Evolutionary conservation across 108 stramenopile species (phyloP).

Genomic region (Tribonema minus): DNA sequence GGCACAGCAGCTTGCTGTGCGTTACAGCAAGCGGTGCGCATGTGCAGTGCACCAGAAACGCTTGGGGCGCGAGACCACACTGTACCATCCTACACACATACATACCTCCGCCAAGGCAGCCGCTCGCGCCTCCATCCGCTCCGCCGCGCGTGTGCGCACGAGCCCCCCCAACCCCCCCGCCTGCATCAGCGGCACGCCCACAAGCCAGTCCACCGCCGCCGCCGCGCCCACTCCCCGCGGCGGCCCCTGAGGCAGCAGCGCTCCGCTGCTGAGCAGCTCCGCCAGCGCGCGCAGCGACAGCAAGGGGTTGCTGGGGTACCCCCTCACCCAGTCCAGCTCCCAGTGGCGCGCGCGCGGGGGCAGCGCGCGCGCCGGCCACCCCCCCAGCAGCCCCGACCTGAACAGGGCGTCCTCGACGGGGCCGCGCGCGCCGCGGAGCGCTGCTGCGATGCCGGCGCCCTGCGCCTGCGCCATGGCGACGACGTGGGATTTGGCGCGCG

Average conservation of each 20-base stretch:
- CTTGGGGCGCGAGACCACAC: too few relatives aligned
- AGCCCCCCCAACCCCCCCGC: background rate
- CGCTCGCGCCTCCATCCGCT: background rate
- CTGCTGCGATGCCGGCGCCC: background rate
- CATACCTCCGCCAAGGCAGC: background rate
- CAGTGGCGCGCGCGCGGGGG: slow-evolving; percentile 8
- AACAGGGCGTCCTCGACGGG: slow-evolving; percentile 25
- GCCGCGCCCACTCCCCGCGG: background rate
- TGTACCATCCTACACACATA: too few relatives aligned
- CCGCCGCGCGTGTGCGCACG: background rate
- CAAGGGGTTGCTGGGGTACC: slow-evolving; percentile 13
- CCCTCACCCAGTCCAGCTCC: slow-evolving; percentile 38
- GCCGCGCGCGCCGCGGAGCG: background rate
- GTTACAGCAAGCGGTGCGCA: too few relatives aligned
- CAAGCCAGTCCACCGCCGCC: background rate
- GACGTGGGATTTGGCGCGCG: background rate
- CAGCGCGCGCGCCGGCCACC: slow-evolving; percentile 1
- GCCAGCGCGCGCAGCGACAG: slow-evolving; percentile 17
- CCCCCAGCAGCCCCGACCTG: slow-evolving; percentile 16
- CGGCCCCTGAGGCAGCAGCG: background rate
- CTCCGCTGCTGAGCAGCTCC: background rate
- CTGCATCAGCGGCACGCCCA: background rate
- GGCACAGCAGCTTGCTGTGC: too few relatives aligned
- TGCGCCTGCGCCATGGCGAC: background rate
- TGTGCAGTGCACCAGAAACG: too few relatives aligned